Evolutionary conservation across 2,329 filamentous ascomycete species (phyloP).

Genomic region (Monosporascus ibericus): DNA sequence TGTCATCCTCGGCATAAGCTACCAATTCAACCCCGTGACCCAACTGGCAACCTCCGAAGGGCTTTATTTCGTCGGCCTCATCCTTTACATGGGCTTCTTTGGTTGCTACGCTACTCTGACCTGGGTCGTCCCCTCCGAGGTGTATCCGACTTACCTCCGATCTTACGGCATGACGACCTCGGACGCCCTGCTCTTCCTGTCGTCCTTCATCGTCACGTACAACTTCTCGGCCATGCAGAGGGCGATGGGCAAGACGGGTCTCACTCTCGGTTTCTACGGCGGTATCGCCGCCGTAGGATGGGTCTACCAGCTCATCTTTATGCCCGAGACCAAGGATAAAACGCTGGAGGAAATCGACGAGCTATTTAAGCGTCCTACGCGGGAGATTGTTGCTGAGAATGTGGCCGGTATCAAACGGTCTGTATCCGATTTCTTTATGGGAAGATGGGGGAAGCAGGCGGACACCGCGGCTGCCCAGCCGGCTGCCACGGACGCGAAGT

Average conservation of each 20-base stretch:
- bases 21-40: constrained; percentile 44
- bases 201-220: constrained; percentile 68
- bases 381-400: constrained; percentile 57
- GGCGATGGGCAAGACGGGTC: constrained; percentile 59
- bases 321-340: constrained; percentile 69
- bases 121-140: constrained; percentile 62
- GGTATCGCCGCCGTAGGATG: constrained; percentile 66
- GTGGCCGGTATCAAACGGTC: constrained; percentile 22
- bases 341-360: constrained; percentile 65
- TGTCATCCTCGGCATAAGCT: constrained; percentile 58
- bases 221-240: constrained; percentile 67
- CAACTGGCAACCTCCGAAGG: constrained; percentile 46
- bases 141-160: constrained; percentile 67
- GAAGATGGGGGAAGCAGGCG: constrained; percentile 5
- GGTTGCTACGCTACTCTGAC: constrained; percentile 59
- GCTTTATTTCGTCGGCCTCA: constrained; percentile 60
- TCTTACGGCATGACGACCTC: constrained; percentile 70
- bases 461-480: not conserved
- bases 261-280: constrained; percentile 66
- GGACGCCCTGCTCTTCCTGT: constrained; percentile 62
- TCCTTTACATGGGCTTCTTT: constrained; percentile 65
- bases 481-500: not conserved
- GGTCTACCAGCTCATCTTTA: constrained; percentile 68
- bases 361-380: constrained; percentile 58
- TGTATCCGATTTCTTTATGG: constrained; percentile 9